Evolutionary conservation across 495 filamentous ascomycete species (phyloP).

Genomic region (Daldinia decipiens): DNA sequence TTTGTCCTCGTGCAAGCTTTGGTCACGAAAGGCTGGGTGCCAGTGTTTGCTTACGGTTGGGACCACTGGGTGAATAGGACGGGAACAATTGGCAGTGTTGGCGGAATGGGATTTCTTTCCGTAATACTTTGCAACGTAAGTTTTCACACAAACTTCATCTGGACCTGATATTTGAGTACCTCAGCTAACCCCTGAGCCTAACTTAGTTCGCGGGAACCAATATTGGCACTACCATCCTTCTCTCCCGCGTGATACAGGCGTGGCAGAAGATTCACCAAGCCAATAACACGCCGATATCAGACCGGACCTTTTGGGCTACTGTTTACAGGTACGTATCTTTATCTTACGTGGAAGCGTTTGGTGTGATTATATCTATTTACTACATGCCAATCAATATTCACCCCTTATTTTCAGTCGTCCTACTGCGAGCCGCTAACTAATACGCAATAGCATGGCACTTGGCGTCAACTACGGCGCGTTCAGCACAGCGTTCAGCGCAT

Average conservation of each 20-base stretch:
- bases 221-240: constrained; percentile 74
- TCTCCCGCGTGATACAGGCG: constrained; percentile 70
- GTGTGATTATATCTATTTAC: background rate
- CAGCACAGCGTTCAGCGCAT: constrained; percentile 72
- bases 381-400: background rate
- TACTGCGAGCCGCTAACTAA: constrained; percentile 7
- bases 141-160: constrained; percentile 23
- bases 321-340: constrained; percentile 57
- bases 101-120: constrained; percentile 74
- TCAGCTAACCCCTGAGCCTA: constrained; percentile 21
- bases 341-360: background rate
- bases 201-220: constrained; percentile 74
- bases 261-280: constrained; percentile 66
- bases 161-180: background rate
- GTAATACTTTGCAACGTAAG: constrained; percentile 75
- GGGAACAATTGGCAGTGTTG: constrained; percentile 69
- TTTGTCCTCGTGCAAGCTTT: constrained; percentile 74
- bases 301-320: constrained; percentile 72
- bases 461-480: constrained; percentile 77
- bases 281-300: constrained; percentile 56
- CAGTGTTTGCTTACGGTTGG: constrained; percentile 73
- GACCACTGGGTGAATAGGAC: constrained; percentile 73
- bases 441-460: constrained; percentile 65
- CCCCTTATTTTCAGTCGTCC: background rate
- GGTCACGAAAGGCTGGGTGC: constrained; percentile 74